These are phyloP conservation scores for Brasilioporus rufonigricans DNA, from an alignment of 768 basidiomycete genomes.

Conservation along the genomic window DNA sequence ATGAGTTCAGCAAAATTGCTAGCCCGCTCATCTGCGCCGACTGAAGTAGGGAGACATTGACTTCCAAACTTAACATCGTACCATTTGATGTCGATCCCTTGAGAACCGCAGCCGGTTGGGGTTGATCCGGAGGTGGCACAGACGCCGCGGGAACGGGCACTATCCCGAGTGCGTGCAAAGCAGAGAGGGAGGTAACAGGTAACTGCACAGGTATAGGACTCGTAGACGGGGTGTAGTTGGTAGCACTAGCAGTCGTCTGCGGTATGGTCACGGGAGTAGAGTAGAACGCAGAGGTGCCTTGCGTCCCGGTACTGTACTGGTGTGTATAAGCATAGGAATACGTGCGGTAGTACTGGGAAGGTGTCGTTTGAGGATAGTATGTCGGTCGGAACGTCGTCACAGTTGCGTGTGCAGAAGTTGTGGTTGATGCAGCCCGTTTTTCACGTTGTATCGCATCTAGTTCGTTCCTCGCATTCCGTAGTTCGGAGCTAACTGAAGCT, in stretches of 20 bases:
- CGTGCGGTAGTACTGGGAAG: conserved; percentile 58
- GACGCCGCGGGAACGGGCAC: conserved; percentile 61
- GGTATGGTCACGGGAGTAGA: conserved; percentile 33
- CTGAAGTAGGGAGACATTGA: conserved; percentile 73
- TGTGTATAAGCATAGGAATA: conserved; percentile 68
- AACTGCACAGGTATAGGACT: conserved; percentile 62
- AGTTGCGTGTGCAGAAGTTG: conserved; percentile 31
- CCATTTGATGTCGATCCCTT: conserved; percentile 71
- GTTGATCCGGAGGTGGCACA: conserved; percentile 50
- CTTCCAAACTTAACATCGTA: conserved; percentile 70
- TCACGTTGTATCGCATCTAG: conserved; percentile 68
- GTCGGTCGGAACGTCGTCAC: conserved; percentile 40
- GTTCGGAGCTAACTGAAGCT: conserved; percentile 51
- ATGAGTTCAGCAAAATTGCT: conserved; percentile 66
- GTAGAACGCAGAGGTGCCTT: conserved; percentile 24
- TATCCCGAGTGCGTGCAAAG: conserved; percentile 71
- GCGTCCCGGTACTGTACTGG: conserved; percentile 39
- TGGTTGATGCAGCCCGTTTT: conserved; percentile 46
- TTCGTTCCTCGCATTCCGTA: conserved; percentile 61
- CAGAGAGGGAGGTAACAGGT: conserved; percentile 54
- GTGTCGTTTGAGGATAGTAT: conserved; percentile 34
- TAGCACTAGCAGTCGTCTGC: conserved; percentile 32
- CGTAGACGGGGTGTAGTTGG: conserved; percentile 32
- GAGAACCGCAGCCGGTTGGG: conserved; percentile 74
- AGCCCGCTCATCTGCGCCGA: conserved; percentile 75